Evolutionary conservation across 2,329 filamentous ascomycete genomes (phyloP), one percentile per base, ranked within the genome.

Genomic region (Ophiostoma pallidulum): DNA sequence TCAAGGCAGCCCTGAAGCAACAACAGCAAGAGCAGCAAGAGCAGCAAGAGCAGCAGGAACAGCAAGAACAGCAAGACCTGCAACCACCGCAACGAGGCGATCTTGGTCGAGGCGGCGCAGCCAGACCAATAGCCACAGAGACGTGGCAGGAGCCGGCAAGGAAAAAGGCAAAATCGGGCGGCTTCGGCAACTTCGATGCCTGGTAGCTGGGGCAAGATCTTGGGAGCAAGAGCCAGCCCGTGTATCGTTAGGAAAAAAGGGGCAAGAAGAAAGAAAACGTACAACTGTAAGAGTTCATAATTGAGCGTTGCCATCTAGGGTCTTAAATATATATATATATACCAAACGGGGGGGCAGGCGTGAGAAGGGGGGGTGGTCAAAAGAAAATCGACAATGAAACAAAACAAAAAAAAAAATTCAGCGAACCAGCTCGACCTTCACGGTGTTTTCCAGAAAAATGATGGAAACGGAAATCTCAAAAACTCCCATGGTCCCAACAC

Each of bases 111-210:
- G 73, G 73, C 54, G 68, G 77, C 24, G 73, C 79, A 52, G 74
- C 26, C 14, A 7, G 29, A 18, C 14, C 13, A 2, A 7, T 19
- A 3, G 3, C 8, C 7, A 35, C 81, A 18, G 81, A 82, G 50
- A 70, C 75, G 32, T 83, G 79, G 62, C 79, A 80, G 47, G 80
- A 87, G 57, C 87, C 86, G 16, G 77, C 73, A 4, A 81, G 78
- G 64, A 97, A 96, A 68, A 97, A 95, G 68, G 66, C 71, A 2
- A 92, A 86, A 61, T 73, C 70, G 20, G 78, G 80, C 12, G 89
- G 88, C 0, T 98, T 97, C 72, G 90, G 91, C 3, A 94, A 96
- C 65, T 98, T 98, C 64, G 90, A 95, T 66, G 77, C 71, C 32
- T 98, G 92, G 91, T 96, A 70, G 68, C 13, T 29, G n/a, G 35